phyloP scores from a whole-genome alignment of 2,329 filamentous ascomycete genomes.

The Dactylonectria estremocensis region DNA sequence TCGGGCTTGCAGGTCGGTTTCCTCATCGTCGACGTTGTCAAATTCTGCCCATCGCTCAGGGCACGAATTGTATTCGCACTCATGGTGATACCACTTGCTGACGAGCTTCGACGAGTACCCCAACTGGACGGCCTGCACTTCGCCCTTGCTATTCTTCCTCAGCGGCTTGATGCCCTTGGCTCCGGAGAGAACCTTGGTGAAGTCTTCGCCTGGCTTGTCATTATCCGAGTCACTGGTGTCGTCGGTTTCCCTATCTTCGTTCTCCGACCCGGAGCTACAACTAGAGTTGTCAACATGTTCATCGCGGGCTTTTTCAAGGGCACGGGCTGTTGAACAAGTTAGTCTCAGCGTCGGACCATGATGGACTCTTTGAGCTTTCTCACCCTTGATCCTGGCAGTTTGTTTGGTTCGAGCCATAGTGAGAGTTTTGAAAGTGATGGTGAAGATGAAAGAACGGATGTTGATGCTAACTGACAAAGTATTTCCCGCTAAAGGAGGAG shows the following conservation, averaged over 20 bases:
- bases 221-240: neutral
- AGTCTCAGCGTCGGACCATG: too few species aligned
- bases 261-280: neutral
- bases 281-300: neutral
- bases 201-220: neutral
- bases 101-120: conserved; percentile 19
- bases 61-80: conserved; percentile 44
- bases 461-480: neutral
- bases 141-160: conserved; percentile 12
- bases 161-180: conserved; percentile 12
- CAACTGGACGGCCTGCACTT: conserved; percentile 2
- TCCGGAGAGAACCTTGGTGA: conserved; percentile 9
- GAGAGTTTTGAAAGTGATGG: neutral
- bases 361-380: neutral
- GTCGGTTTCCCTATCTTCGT: conserved; percentile 3
- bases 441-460: neutral
- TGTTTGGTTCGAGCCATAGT: neutral
- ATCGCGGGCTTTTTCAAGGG: neutral
- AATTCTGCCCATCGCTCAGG: conserved; percentile 50
- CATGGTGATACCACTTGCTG: conserved; percentile 42
- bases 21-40: conserved; percentile 48
- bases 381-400: neutral
- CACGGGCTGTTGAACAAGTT: neutral
- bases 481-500: neutral
- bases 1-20: conserved; percentile 41